Evolutionary conservation across 1,284 basidiomycete genomes (phyloP).

Genomic region (Trichosporon coremiiforme): DNA sequence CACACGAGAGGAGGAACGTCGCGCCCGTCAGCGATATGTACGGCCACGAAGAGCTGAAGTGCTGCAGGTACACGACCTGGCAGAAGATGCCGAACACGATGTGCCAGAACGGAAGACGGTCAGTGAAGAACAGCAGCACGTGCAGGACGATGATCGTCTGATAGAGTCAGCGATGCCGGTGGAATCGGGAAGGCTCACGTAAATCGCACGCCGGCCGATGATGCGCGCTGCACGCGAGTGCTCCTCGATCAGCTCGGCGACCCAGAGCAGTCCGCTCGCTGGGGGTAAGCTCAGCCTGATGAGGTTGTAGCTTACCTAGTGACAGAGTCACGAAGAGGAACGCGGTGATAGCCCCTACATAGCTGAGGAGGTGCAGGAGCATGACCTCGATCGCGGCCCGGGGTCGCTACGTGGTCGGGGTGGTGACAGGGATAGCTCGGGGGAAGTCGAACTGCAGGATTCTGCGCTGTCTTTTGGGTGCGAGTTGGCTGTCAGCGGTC

Average conservation of each 20-base stretch:
- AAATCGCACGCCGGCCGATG: slow-evolving; percentile 77
- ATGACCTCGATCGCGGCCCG: slow-evolving; percentile 29
- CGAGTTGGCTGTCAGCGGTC: neutral
- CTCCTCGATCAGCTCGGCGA: slow-evolving; percentile 93
- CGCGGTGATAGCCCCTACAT: slow-evolving; percentile 67
- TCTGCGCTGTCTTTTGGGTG: neutral
- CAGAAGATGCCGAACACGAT: slow-evolving; percentile 76
- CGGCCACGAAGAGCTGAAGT: slow-evolving; percentile 86
- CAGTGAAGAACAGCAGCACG: slow-evolving; percentile 72
- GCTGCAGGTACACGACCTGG: slow-evolving; percentile 84
- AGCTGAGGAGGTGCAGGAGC: slow-evolving; percentile 58
- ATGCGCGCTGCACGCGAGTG: slow-evolving; percentile 76
- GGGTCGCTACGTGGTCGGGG: neutral
- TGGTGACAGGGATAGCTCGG: neutral
- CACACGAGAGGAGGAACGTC: slow-evolving; percentile 79
- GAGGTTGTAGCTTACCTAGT: slow-evolving; percentile 61
- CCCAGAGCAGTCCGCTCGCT: slow-evolving; percentile 89
- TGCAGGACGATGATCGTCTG: slow-evolving; percentile 78
- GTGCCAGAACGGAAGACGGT: slow-evolving; percentile 73
- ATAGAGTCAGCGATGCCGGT: neutral
- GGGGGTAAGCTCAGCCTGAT: slow-evolving; percentile 17
- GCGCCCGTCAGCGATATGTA: slow-evolving; percentile 80
- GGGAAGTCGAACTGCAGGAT: neutral
- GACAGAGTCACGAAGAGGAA: slow-evolving; percentile 79
- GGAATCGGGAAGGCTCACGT: slow-evolving; percentile 63